Percentiles rank a stretch among this genome's conserved stretches.
Conservation (phyloP, 2,329 filamentous ascomycete genomes). For the Trichophaea hybrida region DNA sequence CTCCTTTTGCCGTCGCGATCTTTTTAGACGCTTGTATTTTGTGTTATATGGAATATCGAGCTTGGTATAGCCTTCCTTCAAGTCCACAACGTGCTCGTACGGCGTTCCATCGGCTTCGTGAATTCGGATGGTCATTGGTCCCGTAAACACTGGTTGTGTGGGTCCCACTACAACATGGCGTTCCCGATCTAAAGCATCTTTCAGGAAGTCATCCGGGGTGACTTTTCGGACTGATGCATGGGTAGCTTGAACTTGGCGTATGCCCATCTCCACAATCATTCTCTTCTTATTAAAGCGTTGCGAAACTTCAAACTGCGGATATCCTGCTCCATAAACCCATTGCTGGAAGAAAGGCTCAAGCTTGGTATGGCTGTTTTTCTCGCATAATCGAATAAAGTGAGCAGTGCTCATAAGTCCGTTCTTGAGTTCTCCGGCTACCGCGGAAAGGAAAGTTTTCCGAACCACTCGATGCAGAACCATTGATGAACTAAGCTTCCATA, state of each 20-base stretch:
- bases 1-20: constrained; percentile 70
- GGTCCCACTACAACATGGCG: constrained; percentile 53
- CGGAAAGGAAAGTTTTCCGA: constrained; percentile 69
- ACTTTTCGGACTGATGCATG: constrained; percentile 45
- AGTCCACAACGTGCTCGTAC: constrained; percentile 94
- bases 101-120: constrained; percentile 96
- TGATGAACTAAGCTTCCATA: constrained; percentile 76
- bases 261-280: constrained; percentile 79
- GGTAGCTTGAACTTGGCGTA: constrained; percentile 57
- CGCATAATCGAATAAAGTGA: constrained; percentile 67
- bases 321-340: constrained; percentile 80
- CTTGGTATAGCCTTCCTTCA: constrained; percentile 69
- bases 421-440: constrained; percentile 62
- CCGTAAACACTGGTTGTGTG: constrained; percentile 57
- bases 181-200: constrained; percentile 67
- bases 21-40: constrained; percentile 93
- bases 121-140: constrained; percentile 93
- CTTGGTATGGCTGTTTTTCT: constrained; percentile 75
- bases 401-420: constrained; percentile 58
- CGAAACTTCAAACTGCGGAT: constrained; percentile 70
- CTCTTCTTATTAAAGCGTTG: constrained; percentile 97
- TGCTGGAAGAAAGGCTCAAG: constrained; percentile 86
- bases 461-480: constrained; percentile 74
- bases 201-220: constrained; percentile 53
- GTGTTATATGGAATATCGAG: constrained; percentile 98